phyloP scores from a whole-genome alignment of 83 land plant species.

The Thuja plicata region DNA sequence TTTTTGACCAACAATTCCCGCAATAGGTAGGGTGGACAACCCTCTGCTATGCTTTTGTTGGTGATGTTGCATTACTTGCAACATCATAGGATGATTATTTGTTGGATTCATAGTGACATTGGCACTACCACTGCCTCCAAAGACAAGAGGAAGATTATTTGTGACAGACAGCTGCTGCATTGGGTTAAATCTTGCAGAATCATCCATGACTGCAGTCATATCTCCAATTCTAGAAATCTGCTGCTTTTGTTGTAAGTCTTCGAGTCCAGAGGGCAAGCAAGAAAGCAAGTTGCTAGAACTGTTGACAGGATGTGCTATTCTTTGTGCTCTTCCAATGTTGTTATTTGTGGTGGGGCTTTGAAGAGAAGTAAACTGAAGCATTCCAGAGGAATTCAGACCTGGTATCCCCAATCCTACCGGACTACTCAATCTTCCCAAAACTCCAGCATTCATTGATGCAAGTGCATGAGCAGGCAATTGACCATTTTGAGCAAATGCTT shows the following conservation, averaged over 20 bases:
- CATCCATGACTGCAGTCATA: background rate
- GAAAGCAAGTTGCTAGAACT: slow-evolving; percentile 31
- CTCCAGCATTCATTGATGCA: slow-evolving; percentile 26
- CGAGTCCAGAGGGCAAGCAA: slow-evolving; percentile 33
- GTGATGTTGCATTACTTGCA: slow-evolving; percentile 27
- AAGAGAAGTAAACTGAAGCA: slow-evolving; percentile 21
- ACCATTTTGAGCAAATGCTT: slow-evolving; percentile 24
- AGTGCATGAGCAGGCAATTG: slow-evolving; percentile 25
- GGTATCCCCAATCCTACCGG: slow-evolving; percentile 12
- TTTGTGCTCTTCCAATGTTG: slow-evolving; percentile 27
- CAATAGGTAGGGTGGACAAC: slow-evolving; percentile 23
- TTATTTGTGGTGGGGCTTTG: slow-evolving; percentile 23
- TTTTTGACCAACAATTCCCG: slow-evolving; percentile 12
- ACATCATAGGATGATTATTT: slow-evolving; percentile 19
- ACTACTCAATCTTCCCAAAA: slow-evolving; percentile 31
- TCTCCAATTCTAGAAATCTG: slow-evolving; percentile 12
- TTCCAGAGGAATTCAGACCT: slow-evolving; percentile 20
- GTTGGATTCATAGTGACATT: slow-evolving; percentile 19
- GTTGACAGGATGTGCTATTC: slow-evolving; percentile 16
- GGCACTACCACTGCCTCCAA: slow-evolving; percentile 19
- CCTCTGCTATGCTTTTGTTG: slow-evolving; percentile 20
- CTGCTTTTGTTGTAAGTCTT: slow-evolving; percentile 29
- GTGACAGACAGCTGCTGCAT: slow-evolving; percentile 14
- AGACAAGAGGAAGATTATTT: slow-evolving; percentile 18
- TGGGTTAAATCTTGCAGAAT: slow-evolving; percentile 20